phyloP scores from a whole-genome alignment of 441 rosid genomes.

The Codiaeum variegatum region DNA sequence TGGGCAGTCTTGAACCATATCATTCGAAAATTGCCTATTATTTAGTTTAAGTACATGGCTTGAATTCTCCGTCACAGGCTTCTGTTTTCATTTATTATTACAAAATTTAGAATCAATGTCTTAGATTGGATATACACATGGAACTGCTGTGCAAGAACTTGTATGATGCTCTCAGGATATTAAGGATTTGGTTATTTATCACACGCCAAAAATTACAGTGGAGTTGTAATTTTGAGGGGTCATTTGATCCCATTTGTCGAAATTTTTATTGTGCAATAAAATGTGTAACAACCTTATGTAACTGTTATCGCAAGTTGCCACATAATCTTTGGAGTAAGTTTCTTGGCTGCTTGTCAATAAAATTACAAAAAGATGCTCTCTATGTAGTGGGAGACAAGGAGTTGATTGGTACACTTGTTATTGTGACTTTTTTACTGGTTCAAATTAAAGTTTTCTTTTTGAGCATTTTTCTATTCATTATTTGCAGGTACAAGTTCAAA shows the following conservation, averaged over 20 bases:
- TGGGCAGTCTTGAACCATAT: too few relatives aligned
- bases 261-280: background rate
- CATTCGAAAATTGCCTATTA: background rate
- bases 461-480: background rate
- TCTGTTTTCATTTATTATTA: background rate
- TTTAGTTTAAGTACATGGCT: background rate
- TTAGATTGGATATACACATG: background rate
- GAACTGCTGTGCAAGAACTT: background rate
- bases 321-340: too few relatives aligned
- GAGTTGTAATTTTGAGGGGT: background rate
- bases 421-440: background rate
- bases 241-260: background rate
- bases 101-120: background rate
- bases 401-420: too few relatives aligned
- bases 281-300: background rate
- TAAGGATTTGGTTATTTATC: background rate
- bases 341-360: too few relatives aligned
- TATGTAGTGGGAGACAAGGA: background rate
- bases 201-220: background rate
- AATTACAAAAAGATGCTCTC: background rate
- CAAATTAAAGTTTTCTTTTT: background rate
- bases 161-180: background rate
- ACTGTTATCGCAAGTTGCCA: background rate
- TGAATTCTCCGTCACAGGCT: background rate
- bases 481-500: conserved; percentile 92